These are phyloP conservation scores for Metschnikowia reukaufii DNA, from an alignment of 805 yeast genomes.

Conservation along the genomic window DNA sequence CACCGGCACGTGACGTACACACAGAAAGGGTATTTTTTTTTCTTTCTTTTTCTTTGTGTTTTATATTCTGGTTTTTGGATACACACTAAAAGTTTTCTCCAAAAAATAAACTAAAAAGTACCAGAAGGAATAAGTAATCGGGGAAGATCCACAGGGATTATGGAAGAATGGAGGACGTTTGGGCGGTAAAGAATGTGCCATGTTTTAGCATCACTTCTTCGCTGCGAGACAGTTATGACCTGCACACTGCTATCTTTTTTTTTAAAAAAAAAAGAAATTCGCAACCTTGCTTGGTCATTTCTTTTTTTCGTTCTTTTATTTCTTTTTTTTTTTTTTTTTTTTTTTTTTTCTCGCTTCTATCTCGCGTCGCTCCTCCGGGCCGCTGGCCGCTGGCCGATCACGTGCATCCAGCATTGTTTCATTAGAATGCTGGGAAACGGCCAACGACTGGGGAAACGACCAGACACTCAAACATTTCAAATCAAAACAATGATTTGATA, in stretches of 20 bases:
- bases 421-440: neutral
- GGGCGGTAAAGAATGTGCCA: neutral
- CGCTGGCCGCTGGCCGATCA: neutral
- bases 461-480: too few species aligned
- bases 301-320: neutral
- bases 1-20: slow-evolving; percentile 1
- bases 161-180: neutral
- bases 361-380: neutral
- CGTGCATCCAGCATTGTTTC: neutral
- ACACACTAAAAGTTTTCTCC: neutral
- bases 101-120: too few species aligned
- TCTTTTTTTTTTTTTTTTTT: neutral
- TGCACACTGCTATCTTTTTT: slow-evolving; percentile 4
- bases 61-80: neutral
- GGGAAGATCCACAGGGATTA: neutral
- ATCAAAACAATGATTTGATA: too few species aligned
- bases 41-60: neutral
- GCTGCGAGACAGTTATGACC: slow-evolving; percentile 7
- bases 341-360: neutral
- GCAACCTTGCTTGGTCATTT: neutral
- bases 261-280: slow-evolving; percentile 4
- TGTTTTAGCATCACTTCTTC: neutral
- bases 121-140: neutral
- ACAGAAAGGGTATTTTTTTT: neutral
- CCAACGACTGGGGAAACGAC: neutral